A percentile compares a stretch with the other conserved stretches of the same genome.
Conservation (phyloP, 129 eudicot genomes). For the Lonicera japonica region DNA sequence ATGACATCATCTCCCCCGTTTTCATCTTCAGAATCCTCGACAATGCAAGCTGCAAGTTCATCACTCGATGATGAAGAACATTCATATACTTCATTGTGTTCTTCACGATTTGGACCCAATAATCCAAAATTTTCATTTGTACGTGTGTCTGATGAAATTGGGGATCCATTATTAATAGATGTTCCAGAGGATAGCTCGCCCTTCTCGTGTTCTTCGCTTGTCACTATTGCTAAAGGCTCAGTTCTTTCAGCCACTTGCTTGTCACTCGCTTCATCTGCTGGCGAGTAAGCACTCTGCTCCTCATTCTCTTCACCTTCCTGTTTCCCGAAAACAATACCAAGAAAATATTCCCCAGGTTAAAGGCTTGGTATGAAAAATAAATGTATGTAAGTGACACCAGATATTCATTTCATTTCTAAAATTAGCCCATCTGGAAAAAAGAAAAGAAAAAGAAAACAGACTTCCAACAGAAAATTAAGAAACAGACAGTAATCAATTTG, state of each 20-base stretch:
- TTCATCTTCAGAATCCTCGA: constrained; percentile 47
- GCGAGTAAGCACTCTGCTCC: constrained; percentile 7
- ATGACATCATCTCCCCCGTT: constrained; percentile 1
- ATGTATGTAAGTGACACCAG: too few relatives aligned
- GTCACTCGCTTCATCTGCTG: constrained; percentile 8
- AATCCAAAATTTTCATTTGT: background rate
- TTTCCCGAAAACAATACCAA: constrained; percentile 2
- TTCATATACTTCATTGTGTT: constrained; percentile 5
- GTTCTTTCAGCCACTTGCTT: constrained; percentile 13
- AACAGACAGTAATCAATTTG: background rate
- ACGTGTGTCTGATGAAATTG: background rate
- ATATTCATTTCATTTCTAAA: too few relatives aligned
- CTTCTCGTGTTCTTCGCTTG: background rate
- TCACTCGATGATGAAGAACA: constrained; percentile 11
- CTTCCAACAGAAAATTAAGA: background rate
- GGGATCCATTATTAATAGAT: background rate
- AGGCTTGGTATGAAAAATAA: too few relatives aligned
- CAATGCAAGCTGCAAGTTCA: constrained; percentile 30
- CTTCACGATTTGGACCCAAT: background rate
- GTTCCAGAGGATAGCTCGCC: background rate
- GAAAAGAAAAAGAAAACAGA: too few relatives aligned
- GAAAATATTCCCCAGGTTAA: background rate
- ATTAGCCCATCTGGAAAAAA: too few relatives aligned
- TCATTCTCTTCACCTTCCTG: constrained; percentile 39
- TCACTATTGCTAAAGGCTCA: constrained; percentile 1